Evolutionary conservation across 2,329 filamentous ascomycete species (phyloP).

Genomic region (Phaeomoniella chlamydospora): DNA sequence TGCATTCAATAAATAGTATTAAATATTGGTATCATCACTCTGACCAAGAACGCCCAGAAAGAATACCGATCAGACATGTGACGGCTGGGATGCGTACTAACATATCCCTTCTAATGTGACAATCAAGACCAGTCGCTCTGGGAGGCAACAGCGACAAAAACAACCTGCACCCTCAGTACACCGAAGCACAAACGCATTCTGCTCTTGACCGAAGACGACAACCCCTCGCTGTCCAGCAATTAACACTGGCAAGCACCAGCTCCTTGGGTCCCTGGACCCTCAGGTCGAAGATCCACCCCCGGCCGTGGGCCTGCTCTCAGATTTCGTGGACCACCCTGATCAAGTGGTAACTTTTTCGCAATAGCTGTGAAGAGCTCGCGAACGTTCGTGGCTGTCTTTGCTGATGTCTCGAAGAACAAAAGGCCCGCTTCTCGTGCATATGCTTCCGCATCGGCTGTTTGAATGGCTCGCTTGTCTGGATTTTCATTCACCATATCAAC

Average conservation of each 20-base stretch:
- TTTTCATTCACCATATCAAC: slow-evolving; percentile 87
- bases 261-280: slow-evolving; percentile 45
- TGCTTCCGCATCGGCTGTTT: slow-evolving; percentile 79
- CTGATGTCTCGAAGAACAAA: slow-evolving; percentile 96
- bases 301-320: slow-evolving; percentile 50
- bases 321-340: slow-evolving; percentile 87
- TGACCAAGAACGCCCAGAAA: not conserved
- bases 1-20: slow-evolving; percentile 1
- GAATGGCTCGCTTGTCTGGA: slow-evolving; percentile 88
- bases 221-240: too few relatives aligned
- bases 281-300: slow-evolving; percentile 53
- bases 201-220: too few relatives aligned
- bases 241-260: slow-evolving; percentile 51
- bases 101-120: not conserved
- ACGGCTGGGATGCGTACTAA: not conserved
- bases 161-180: too few relatives aligned
- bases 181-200: too few relatives aligned
- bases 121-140: not conserved
- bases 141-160: not conserved
- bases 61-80: not conserved
- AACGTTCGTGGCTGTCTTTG: slow-evolving; percentile 94
- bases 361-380: slow-evolving; percentile 93
- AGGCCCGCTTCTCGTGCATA: slow-evolving; percentile 89
- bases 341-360: slow-evolving; percentile 91
- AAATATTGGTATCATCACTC: not conserved